Evolutionary conservation across 257 asterid genomes (phyloP), one percentile per base, ranked within the genome.

Genomic region (Plantago major): DNA sequence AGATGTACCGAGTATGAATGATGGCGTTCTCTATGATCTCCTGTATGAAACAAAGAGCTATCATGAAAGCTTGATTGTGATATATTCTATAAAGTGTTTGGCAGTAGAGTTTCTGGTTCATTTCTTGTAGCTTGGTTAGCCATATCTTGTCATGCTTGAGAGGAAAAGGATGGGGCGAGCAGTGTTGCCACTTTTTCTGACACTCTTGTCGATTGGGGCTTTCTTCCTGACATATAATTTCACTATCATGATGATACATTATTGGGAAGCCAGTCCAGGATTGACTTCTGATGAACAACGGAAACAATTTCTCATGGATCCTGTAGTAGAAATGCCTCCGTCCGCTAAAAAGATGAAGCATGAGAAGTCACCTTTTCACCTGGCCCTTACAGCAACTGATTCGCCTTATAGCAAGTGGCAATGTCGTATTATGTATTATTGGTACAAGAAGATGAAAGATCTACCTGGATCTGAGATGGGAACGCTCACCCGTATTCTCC

Each of bases 401-500:
- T 0, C 73, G 11, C 64, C 70, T 4, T 82, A 84, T 60, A 82
- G 86, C 72, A 72, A 74, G 64, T 85, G 89, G 89, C 87, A 80
- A 64, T 67, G 79, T 53, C 87, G 89, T 53, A 74, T 82, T 13
- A 79, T 79, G 89, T 82, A 82, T 69, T 84, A 82, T 19, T 80
- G 87, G 87, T 80, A 76, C 55, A 66, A 60, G 75, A 78, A 76
- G 69, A 64, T 67, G 67, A 82, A 78, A 68, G 74, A 76, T 59
- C 77, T 82, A 40, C 75, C 80, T 1, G 84, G 84, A 28, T 84
- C 86, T 3, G 83, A 77, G 45, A 84, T 81, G 89, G 89, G 86
- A 33, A 78, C 71, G 63, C 74, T 81, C 67, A 82, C 93, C 18
- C 73, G 89, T 45, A 67, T 84, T 58, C 84, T 84, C 14, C 89